Conservation (phyloP, 805 yeast genomes). For the Hemisphaericaspora nanyangensis region DNA sequence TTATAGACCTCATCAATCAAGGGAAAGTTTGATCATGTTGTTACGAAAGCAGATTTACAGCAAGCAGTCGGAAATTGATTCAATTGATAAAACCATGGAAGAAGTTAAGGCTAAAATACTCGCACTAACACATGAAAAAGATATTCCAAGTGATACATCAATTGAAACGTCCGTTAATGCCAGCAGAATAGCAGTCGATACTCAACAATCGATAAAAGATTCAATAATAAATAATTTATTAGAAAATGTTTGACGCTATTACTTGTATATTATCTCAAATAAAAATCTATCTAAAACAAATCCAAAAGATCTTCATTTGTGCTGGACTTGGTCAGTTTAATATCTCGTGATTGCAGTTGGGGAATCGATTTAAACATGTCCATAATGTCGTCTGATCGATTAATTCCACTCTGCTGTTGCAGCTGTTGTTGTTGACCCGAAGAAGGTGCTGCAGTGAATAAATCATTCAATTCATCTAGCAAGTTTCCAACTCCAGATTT, state of each 20-base stretch:
- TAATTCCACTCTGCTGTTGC: background rate
- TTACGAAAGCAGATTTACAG: slow-evolving; percentile 66
- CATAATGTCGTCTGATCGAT: slow-evolving; percentile 40
- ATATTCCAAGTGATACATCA: too few species aligned
- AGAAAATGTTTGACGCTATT: too few species aligned
- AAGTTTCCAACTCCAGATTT: slow-evolving; percentile 32
- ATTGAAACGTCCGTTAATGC: too few species aligned
- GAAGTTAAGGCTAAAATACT: slow-evolving; percentile 36
- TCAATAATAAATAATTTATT: too few species aligned
- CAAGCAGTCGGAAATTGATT: slow-evolving; percentile 51
- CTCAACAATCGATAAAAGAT: too few species aligned
- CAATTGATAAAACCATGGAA: slow-evolving; percentile 38
- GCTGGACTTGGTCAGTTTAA: too few species aligned
- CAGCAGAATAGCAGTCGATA: too few species aligned
- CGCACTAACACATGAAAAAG: slow-evolving; percentile 14
- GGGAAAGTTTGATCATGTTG: slow-evolving; percentile 80
- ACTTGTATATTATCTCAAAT: too few species aligned
- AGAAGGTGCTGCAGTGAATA: slow-evolving; percentile 43
- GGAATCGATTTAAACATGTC: slow-evolving; percentile 35
- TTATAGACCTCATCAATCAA: slow-evolving; percentile 91
- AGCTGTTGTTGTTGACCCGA: slow-evolving; percentile 10
- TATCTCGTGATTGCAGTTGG: too few species aligned
- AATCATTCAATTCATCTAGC: slow-evolving; percentile 72
- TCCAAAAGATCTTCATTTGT: slow-evolving; percentile 35
- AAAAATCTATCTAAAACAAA: slow-evolving; percentile 23